Evolutionary conservation across 306 rosid species (phyloP).

Genomic region (Acacia confusa): DNA sequence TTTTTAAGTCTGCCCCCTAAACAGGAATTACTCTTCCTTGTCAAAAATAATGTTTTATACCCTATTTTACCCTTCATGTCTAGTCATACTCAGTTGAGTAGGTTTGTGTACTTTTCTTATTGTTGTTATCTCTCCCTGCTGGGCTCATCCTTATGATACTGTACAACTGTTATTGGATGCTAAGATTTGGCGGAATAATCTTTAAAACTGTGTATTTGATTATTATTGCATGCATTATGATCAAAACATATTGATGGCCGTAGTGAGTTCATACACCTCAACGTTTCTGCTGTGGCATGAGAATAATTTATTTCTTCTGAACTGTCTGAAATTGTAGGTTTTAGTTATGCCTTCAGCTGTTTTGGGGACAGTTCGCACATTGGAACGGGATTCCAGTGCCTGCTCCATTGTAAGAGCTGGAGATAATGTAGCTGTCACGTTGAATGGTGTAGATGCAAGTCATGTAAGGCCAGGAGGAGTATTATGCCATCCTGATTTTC

Average conservation of each 20-base stretch:
- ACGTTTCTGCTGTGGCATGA: constrained; percentile 10
- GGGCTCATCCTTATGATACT: background rate
- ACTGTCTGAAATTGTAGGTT: constrained; percentile 51
- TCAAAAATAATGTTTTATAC: background rate
- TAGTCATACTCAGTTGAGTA: background rate
- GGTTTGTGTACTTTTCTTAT: background rate
- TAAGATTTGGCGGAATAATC: constrained; percentile 6
- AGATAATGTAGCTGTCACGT: constrained; percentile 74
- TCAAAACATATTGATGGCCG: background rate
- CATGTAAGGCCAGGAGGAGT: constrained; percentile 84
- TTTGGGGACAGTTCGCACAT: constrained; percentile 69
- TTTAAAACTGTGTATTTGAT: background rate
- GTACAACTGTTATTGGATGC: background rate
- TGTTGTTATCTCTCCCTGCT: background rate
- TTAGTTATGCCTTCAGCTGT: constrained; percentile 89
- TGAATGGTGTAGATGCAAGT: constrained; percentile 75
- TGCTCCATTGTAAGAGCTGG: constrained; percentile 90
- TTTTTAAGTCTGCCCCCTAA: background rate
- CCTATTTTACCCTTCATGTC: background rate
- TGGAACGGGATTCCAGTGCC: constrained; percentile 78
- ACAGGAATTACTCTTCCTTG: background rate
- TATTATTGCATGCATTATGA: background rate
- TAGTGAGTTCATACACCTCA: constrained; percentile 4
- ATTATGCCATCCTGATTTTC: constrained; percentile 93
- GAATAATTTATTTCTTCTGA: background rate